Base-by-base conservation (phyloP, 2,329 filamentous ascomycete genomes). In the Cordyceps pruinosa region DNA sequence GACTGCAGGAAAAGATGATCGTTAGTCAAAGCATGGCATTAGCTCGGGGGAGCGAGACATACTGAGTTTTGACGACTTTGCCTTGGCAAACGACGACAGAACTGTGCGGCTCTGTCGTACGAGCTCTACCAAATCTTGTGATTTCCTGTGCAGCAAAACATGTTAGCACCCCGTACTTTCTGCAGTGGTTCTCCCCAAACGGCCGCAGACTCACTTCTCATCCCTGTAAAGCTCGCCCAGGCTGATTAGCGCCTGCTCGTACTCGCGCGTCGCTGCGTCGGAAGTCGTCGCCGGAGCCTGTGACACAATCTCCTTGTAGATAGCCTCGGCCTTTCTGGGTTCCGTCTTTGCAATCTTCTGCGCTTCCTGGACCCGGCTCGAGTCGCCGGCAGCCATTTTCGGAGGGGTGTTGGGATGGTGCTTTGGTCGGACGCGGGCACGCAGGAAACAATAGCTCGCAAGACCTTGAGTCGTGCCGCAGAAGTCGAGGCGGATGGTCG, bases 11-110 rank as follows among this genome's bases (percentile, higher is more conserved):
- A n/a, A 15, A 23, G 59, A 30, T 41, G 28, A 58, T 17, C 19
- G 41, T 54, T 52, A 51, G 44, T 45, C 4, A 44, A 57, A 19
- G 5, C 28, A 39, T 5, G 21, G 25, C 34, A 15, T 13, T 23
- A 3, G 23, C 28, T n/a, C 8, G 32, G 26, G 17, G n/a, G 2
- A 5, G 5, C 45, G 12, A 49, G 45, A 61, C 86, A 63, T 85
- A 97, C 94, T 90, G 61, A 99, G 81, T 77, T 99, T 99, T 57
- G 94, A 90, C 32, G 94, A 97, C 84, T 99, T 99, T 61, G 95
- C 94, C 80, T 97, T 97, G 63, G 94, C 94, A 73, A 99, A 97
- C 62, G 90, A 94, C 58, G 93, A 97, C 63, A 99, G 85, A 45
- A 94, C 89, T 63, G 89, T 88, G 69, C 93, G 85, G 73, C 91